These are phyloP conservation scores for Phialocephala subalpina DNA, from an alignment of 2,329 filamentous ascomycete genomes.

Conservation along the genomic window DNA sequence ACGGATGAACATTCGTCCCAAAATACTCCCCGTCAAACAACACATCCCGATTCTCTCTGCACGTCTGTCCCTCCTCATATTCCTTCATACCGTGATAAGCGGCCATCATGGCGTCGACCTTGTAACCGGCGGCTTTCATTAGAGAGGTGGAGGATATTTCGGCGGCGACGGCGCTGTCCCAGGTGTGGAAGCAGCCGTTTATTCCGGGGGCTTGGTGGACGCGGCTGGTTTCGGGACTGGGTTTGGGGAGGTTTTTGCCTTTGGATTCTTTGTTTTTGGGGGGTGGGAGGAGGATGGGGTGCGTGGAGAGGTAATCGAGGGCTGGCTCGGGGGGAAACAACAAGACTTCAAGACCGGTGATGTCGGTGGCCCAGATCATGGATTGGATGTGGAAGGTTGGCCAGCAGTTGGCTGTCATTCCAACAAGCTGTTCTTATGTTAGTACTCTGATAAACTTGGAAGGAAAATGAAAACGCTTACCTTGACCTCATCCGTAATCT, in stretches of 20 bases:
- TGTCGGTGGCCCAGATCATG: slow-evolving; percentile 44
- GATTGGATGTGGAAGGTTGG: slow-evolving; percentile 40
- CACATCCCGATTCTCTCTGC: slow-evolving; percentile 32
- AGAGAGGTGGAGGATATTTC: slow-evolving; percentile 36
- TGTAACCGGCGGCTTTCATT: slow-evolving; percentile 37
- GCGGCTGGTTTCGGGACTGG: background rate
- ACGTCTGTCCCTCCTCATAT: slow-evolving; percentile 25
- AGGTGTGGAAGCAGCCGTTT: slow-evolving; percentile 37
- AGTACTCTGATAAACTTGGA: slow-evolving; percentile 11
- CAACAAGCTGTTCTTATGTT: slow-evolving; percentile 37
- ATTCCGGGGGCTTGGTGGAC: slow-evolving; percentile 33
- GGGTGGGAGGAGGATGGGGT: slow-evolving; percentile 23
- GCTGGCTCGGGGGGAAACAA: slow-evolving; percentile 34
- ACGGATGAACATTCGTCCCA: slow-evolving; percentile 39
- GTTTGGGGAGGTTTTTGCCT: background rate
- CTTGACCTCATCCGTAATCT: slow-evolving; percentile 39
- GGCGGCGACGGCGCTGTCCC: slow-evolving; percentile 33
- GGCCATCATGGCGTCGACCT: slow-evolving; percentile 39
- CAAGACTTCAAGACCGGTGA: slow-evolving; percentile 34
- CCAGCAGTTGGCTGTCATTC: slow-evolving; percentile 41
- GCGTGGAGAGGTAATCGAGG: slow-evolving; percentile 20
- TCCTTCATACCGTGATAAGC: slow-evolving; percentile 33
- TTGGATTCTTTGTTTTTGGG: slow-evolving; percentile 11
- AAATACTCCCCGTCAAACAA: slow-evolving; percentile 37
- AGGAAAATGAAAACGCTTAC: slow-evolving; percentile 21